phyloP scores from a whole-genome alignment of 306 rosid genomes.

The Nissolia schottii region DNA sequence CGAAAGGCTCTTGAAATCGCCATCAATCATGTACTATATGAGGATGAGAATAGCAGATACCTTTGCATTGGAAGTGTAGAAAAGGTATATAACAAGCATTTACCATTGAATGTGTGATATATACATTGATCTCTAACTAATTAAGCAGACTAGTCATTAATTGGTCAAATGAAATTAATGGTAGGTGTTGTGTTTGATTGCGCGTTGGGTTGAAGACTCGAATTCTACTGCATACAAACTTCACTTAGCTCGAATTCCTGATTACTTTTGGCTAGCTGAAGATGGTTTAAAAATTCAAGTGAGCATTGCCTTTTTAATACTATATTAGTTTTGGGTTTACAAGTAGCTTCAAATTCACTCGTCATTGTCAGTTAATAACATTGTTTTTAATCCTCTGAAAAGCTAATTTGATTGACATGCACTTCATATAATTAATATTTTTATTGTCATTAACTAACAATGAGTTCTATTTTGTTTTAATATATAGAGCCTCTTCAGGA shows the following conservation, averaged over 20 bases:
- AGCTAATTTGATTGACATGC: too few species aligned
- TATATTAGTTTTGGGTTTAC: too few species aligned
- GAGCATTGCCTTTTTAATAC: background rate
- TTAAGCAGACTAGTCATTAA: background rate
- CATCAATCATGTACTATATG: conserved; percentile 56
- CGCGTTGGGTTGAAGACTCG: conserved; percentile 69
- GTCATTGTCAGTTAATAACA: too few species aligned
- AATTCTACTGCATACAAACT: conserved; percentile 60
- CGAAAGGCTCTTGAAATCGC: conserved; percentile 46
- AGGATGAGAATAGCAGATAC: conserved; percentile 59
- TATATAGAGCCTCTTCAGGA: too few species aligned
- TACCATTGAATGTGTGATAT: background rate
- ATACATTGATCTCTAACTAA: background rate
- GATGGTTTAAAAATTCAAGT: too few species aligned
- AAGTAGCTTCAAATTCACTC: too few species aligned
- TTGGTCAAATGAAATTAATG: conserved; percentile 2
- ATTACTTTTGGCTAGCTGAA: conserved; percentile 71
- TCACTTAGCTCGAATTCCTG: conserved; percentile 67
- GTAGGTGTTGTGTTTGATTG: conserved; percentile 52
- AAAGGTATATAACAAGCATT: conserved; percentile 32
- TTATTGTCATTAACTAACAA: too few species aligned
- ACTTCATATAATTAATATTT: too few species aligned
- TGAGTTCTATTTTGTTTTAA: too few species aligned
- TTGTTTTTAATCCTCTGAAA: too few species aligned
- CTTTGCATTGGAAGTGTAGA: conserved; percentile 70